Percentiles rank a stretch among this genome's conserved stretches.
phyloP scores from a whole-genome alignment of 306 rosid genomes.

The Leucaena leucocephala region DNA sequence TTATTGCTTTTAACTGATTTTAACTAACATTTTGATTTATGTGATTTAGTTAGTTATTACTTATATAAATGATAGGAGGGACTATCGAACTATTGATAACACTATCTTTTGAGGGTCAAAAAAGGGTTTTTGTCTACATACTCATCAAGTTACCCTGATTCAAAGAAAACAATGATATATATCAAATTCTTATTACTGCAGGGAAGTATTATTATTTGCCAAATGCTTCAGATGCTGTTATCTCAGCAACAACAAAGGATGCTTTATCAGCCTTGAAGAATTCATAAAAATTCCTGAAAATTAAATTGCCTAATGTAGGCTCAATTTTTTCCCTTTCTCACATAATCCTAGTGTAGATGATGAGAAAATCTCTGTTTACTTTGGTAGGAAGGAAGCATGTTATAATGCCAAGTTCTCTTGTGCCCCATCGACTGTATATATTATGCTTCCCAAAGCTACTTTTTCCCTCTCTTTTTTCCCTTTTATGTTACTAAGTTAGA shows the following conservation, averaged over 20 bases:
- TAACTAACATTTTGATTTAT: too few species aligned
- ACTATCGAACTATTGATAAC: not conserved
- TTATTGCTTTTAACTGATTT: too few species aligned
- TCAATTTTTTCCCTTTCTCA: not conserved
- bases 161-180: conserved; percentile 28
- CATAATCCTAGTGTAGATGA: conserved; percentile 15
- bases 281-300: conserved; percentile 49
- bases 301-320: conserved; percentile 17
- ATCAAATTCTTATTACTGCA: conserved; percentile 43
- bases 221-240: conserved; percentile 90
- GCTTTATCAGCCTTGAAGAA: conserved; percentile 80
- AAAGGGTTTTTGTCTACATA: conserved; percentile 1
- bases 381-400: conserved; percentile 21
- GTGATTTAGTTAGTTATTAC: too few species aligned
- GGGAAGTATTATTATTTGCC: conserved; percentile 98
- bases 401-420: conserved; percentile 9
- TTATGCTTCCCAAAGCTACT: not conserved
- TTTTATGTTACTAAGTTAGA: too few species aligned
- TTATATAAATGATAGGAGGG: too few species aligned
- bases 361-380: conserved; percentile 8
- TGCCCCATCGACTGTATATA: not conserved
- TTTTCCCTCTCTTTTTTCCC: not conserved
- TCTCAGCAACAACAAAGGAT: conserved; percentile 87
- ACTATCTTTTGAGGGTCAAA: not conserved
- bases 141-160: conserved; percentile 9